Conservation (phyloP, 2,329 filamentous ascomycete genomes). For the Cyclaneusma minus region DNA sequence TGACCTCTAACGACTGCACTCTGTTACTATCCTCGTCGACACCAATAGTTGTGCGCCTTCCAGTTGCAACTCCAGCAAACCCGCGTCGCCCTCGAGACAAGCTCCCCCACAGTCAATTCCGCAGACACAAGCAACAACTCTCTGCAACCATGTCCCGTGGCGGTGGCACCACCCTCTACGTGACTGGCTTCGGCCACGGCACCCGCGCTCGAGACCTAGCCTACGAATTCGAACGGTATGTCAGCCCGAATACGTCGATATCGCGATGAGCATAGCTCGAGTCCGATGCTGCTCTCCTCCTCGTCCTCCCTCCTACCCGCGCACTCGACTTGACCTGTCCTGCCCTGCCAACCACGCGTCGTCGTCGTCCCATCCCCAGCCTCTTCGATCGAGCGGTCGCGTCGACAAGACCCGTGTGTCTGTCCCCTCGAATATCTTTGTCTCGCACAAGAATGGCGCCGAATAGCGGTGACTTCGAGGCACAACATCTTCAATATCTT, state of each 20-base stretch:
- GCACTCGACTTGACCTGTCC: slow-evolving; percentile 19
- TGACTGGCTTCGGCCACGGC: slow-evolving; percentile 97
- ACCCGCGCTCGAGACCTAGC: slow-evolving; percentile 97
- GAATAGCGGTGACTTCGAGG: too few species aligned
- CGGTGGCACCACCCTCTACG: slow-evolving; percentile 87
- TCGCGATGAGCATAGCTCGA: slow-evolving; percentile 24
- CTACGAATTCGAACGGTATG: slow-evolving; percentile 99
- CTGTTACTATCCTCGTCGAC: too few species aligned
- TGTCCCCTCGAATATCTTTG: slow-evolving; percentile 15
- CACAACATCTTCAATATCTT: slow-evolving; percentile 8
- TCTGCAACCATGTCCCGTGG: slow-evolving; percentile 63
- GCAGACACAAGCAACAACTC: too few species aligned
- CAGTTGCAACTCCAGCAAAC: too few species aligned
- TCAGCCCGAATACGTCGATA: slow-evolving; percentile 41
- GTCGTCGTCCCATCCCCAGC: slow-evolving; percentile 22
- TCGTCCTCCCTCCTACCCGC: slow-evolving; percentile 19
- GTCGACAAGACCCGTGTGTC: slow-evolving; percentile 17
- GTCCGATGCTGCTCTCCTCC: slow-evolving; percentile 22
- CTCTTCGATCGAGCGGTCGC: slow-evolving; percentile 25
- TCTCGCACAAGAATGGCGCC: slow-evolving; percentile 12
- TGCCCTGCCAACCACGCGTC: slow-evolving; percentile 12
- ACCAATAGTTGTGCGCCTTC: too few species aligned
- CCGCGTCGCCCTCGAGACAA: too few species aligned
- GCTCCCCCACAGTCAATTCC: too few species aligned
- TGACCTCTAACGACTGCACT: too few species aligned